Evolutionary conservation across 176 grass and related monocot genomes (phyloP).

Genomic region (Carex parvula): DNA sequence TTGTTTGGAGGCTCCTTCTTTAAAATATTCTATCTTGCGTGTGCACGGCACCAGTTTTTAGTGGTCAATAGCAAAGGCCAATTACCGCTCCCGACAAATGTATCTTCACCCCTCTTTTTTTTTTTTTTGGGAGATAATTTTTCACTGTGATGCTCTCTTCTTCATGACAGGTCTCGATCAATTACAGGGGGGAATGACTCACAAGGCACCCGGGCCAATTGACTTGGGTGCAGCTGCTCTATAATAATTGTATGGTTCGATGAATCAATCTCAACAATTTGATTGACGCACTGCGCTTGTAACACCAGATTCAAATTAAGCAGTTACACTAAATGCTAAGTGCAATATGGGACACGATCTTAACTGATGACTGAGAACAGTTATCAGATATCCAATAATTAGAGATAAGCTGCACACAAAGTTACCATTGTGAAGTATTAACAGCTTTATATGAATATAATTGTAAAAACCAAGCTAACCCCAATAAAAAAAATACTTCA

Average conservation of each 20-base stretch:
- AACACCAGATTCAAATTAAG: not conserved
- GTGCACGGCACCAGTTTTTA: slow-evolving; percentile 22
- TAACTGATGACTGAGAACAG: not conserved
- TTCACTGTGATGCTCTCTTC: not conserved
- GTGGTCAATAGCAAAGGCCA: slow-evolving; percentile 20
- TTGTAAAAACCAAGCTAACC: not conserved
- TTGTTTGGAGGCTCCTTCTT: slow-evolving; percentile 20
- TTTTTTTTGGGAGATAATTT: not conserved
- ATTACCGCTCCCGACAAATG: not conserved
- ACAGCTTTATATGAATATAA: not conserved
- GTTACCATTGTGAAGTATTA: not conserved
- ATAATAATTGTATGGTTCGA: not conserved
- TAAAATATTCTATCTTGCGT: slow-evolving; percentile 26
- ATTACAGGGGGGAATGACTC: not conserved
- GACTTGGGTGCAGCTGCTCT: not conserved
- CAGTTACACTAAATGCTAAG: not conserved
- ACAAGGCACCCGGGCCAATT: not conserved
- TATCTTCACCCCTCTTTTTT: not conserved
- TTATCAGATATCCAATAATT: not conserved
- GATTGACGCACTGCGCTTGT: not conserved
- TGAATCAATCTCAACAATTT: not conserved
- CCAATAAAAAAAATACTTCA: not conserved
- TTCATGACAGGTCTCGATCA: not conserved
- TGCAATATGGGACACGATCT: not conserved
- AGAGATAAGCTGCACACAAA: not conserved